Conservation (phyloP, 495 filamentous ascomycete species). For the Lasiosphaeria miniovina region DNA sequence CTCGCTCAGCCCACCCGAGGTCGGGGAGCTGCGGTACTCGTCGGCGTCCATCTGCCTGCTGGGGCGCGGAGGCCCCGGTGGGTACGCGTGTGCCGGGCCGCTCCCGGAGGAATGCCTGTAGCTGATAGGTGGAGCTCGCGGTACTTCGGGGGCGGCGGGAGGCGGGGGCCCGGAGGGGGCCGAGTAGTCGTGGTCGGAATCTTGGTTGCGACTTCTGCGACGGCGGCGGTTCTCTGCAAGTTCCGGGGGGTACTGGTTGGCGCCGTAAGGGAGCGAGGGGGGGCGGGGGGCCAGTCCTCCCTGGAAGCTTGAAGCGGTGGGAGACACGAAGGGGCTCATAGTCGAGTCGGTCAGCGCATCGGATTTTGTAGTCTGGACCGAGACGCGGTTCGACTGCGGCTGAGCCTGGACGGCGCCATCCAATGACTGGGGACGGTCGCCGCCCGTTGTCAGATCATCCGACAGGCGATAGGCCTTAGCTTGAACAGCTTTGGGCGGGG, state of each 20-base stretch:
- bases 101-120: constrained; percentile 51
- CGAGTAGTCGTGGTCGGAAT: constrained; percentile 29
- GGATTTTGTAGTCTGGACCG: constrained; percentile 44
- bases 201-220: constrained; percentile 34
- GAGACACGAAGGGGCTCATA: constrained; percentile 49
- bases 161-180: constrained; percentile 30
- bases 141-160: constrained; percentile 58
- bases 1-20: constrained; percentile 27
- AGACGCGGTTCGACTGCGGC: constrained; percentile 38
- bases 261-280: constrained; percentile 45
- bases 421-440: constrained; percentile 40
- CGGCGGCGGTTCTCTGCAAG: constrained; percentile 34
- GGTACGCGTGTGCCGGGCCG: constrained; percentile 33
- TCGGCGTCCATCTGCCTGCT: constrained; percentile 40
- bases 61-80: constrained; percentile 19
- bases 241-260: constrained; percentile 45
- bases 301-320: constrained; percentile 46
- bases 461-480: constrained; percentile 42
- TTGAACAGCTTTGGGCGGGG: constrained; percentile 33
- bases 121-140: constrained; percentile 56
- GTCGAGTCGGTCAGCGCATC: constrained; percentile 50
- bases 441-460: constrained; percentile 34
- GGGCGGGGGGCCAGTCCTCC: constrained; percentile 48
- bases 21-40: constrained; percentile 36
- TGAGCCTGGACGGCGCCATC: constrained; percentile 34